phyloP scores from a whole-genome alignment of 2,329 filamentous ascomycete species.

The Aspergillus fructus region DNA sequence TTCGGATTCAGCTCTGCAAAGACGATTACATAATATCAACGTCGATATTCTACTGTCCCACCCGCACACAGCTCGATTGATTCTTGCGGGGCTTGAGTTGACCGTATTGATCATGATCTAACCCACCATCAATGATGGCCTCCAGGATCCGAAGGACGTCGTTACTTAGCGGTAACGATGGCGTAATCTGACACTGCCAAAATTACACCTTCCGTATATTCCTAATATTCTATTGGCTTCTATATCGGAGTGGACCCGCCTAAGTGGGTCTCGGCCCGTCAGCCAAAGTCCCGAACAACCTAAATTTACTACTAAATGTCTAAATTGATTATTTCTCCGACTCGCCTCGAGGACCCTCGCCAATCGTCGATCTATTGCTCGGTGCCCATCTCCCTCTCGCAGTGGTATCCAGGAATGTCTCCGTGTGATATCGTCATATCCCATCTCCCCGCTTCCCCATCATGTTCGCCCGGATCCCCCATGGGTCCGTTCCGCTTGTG shows the following conservation, averaged over 20 bases:
- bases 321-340: background rate
- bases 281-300: constrained; percentile 1
- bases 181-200: background rate
- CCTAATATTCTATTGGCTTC: background rate
- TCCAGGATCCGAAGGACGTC: background rate
- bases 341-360: background rate
- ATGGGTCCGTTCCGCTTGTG: background rate
- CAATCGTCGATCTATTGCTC: background rate
- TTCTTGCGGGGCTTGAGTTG: too few relatives aligned
- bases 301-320: background rate
- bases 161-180: background rate
- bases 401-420: background rate
- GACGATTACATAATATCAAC: too few relatives aligned
- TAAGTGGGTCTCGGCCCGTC: background rate
- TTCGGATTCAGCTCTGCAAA: too few relatives aligned
- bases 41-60: too few relatives aligned
- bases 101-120: too few relatives aligned
- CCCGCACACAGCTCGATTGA: too few relatives aligned
- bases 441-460: background rate
- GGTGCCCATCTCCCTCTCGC: background rate
- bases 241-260: background rate
- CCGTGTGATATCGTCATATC: background rate
- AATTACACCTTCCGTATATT: background rate
- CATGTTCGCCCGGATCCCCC: background rate
- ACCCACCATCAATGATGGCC: too few relatives aligned